These are phyloP conservation scores for Penicillium nucicola DNA, from an alignment of 495 filamentous ascomycete genomes.

Conservation along the genomic window DNA sequence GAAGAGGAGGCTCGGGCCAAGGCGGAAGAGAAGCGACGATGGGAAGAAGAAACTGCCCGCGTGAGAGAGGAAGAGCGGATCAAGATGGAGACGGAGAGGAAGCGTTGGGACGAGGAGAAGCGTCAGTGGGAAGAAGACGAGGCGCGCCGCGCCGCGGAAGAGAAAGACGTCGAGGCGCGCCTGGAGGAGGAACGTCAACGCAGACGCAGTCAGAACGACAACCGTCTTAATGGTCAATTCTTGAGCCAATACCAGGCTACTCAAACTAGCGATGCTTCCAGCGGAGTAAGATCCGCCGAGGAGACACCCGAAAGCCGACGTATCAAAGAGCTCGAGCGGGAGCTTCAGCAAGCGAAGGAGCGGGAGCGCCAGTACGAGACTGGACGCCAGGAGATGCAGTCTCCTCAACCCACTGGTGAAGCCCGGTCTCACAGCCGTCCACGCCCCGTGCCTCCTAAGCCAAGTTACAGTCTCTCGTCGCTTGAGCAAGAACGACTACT, in stretches of 20 bases:
- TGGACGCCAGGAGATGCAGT: constrained; percentile 62
- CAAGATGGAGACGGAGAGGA: constrained; percentile 71
- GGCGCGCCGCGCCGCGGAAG: constrained; percentile 67
- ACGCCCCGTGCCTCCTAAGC: constrained; percentile 49
- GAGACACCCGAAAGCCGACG: constrained; percentile 55
- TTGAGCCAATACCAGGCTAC: constrained; percentile 78
- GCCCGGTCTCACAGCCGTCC: constrained; percentile 28
- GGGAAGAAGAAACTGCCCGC: constrained; percentile 74
- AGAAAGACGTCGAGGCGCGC: constrained; percentile 65
- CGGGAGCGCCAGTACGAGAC: constrained; percentile 81
- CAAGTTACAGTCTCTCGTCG: constrained; percentile 65
- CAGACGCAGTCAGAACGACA: constrained; percentile 56
- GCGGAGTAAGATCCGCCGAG: constrained; percentile 16
- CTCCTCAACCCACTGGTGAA: constrained; percentile 29
- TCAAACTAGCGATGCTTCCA: constrained; percentile 20
- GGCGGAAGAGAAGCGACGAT: constrained; percentile 68
- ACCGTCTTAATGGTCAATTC: constrained; percentile 75
- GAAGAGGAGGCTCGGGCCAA: constrained; percentile 65
- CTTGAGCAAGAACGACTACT: constrained; percentile 72
- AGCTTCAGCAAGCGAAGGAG: constrained; percentile 81
- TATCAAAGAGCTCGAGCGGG: constrained; percentile 77
- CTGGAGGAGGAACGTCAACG: constrained; percentile 65
- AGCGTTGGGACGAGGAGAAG: constrained; percentile 82
- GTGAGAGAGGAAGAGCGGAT: constrained; percentile 65
- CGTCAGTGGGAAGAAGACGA: constrained; percentile 80